Evolutionary conservation across 129 eudicot genomes (phyloP), one percentile per base, ranked within the genome.

Genomic region (Helianthus annuus): DNA sequence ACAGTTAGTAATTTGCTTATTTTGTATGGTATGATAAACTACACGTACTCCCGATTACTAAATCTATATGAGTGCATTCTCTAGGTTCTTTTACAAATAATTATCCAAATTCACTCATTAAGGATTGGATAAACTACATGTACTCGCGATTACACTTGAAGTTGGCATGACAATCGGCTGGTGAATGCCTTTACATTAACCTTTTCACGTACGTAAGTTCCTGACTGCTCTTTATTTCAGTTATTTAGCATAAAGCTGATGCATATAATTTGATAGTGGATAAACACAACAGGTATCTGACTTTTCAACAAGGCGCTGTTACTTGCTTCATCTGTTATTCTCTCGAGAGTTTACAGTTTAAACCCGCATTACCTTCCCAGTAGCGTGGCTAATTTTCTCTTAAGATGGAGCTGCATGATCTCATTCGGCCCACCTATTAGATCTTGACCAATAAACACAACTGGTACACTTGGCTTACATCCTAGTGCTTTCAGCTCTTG

Each of bases 361-460:
- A 16, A 52, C 48, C 72, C 81, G 62, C 48, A 29, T 81, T 34
- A 91, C 88, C 72, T 78, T 75, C 4, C 55, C 77, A 86, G 86
- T 72, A 82, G 14, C 4, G 83, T 85, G 45, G 77, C 87, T 64
- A 91, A 77, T 66, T 82, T 68, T 15, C 89, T 81, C 8, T 75
- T 44, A 19, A 88, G 5, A 75, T 82, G 87, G 69, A 91, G 77
- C 16, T 8, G 17, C 74, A 67, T 38, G 77, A 81, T 82, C 75
- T 87, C 92, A 40, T 84, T 81, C 36, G 89, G 10, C 29, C 92
- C 92, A 15, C 89, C 86, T 24, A 73, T 80, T 45, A 75, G 48
- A 54, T 84, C 45, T 49, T 87, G 64, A 17, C 77, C 84, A 13
- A 83, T 79, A 71, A 71, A 59, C 13, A 79, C 55, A 66, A 69